A percentile compares a stretch with the other conserved stretches of the same genome.
Evolutionary conservation across 306 rosid genomes (phyloP).

Genomic region (Medicago ruthenica): DNA sequence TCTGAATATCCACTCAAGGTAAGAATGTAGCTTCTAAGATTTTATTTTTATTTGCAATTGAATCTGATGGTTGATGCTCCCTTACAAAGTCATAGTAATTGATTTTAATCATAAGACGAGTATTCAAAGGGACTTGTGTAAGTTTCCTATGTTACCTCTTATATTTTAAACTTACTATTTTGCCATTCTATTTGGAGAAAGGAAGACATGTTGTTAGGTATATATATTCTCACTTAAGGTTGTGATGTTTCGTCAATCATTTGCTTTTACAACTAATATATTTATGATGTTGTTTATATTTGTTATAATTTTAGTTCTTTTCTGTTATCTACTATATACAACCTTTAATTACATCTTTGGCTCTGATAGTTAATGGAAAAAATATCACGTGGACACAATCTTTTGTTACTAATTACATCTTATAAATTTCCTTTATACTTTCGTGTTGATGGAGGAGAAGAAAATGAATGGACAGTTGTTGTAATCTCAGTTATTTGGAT

Average conservation of each 20-base stretch:
- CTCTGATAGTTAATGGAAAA: background rate
- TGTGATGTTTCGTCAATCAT: background rate
- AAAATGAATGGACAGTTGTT: background rate
- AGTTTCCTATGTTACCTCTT: too few relatives aligned
- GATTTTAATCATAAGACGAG: too few relatives aligned
- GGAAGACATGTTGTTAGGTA: too few relatives aligned
- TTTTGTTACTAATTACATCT: background rate
- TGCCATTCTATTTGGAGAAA: too few relatives aligned
- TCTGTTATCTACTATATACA: background rate
- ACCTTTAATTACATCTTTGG: background rate
- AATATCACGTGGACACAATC: too few relatives aligned
- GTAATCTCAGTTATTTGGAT: background rate
- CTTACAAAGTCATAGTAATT: background rate
- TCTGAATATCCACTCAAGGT: conserved; percentile 2
- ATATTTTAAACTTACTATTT: too few relatives aligned
- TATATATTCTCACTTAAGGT: too few relatives aligned
- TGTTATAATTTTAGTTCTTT: background rate
- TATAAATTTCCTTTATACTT: background rate
- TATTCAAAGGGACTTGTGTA: background rate
- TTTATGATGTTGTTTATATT: background rate
- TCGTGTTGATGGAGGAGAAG: background rate
- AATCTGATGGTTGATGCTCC: background rate
- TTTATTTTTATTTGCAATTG: background rate
- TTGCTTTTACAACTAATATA: background rate
- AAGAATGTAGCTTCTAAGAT: background rate